These are phyloP conservation scores for Trichophyton verrucosum DNA, from an alignment of 2,329 filamentous ascomycete genomes.

Conservation along the genomic window DNA sequence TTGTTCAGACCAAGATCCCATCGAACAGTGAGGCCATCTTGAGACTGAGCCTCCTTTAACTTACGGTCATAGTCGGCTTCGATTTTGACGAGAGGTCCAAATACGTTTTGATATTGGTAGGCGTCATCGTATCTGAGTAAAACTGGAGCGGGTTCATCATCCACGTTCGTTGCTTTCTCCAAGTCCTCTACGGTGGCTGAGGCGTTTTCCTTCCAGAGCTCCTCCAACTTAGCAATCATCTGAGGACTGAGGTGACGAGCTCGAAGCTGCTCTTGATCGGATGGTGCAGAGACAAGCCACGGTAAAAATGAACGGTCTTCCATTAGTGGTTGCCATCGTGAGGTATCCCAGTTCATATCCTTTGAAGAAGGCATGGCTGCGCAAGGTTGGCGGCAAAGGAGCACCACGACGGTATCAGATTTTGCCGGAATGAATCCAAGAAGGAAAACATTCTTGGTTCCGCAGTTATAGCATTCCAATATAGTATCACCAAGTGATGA, in stretches of 20 bases:
- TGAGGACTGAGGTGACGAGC: slow-evolving; percentile 86
- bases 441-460: slow-evolving; percentile 97
- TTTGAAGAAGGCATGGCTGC: slow-evolving; percentile 90
- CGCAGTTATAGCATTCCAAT: slow-evolving; percentile 97
- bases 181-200: slow-evolving; percentile 79
- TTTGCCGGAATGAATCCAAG: slow-evolving; percentile 97
- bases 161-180: slow-evolving; percentile 80
- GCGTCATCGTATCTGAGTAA: slow-evolving; percentile 91
- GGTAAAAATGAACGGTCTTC: slow-evolving; percentile 89
- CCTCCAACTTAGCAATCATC: slow-evolving; percentile 90
- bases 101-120: slow-evolving; percentile 97
- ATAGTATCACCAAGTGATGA: slow-evolving; percentile 92
- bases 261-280: slow-evolving; percentile 89
- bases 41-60: slow-evolving; percentile 93
- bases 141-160: slow-evolving; percentile 90
- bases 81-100: slow-evolving; percentile 95
- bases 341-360: slow-evolving; percentile 99
- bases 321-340: slow-evolving; percentile 92
- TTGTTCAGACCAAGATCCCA: slow-evolving; percentile 96
- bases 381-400: slow-evolving; percentile 92
- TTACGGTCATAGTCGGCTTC: slow-evolving; percentile 99
- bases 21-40: slow-evolving; percentile 84
- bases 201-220: slow-evolving; percentile 95
- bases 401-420: slow-evolving; percentile 92
- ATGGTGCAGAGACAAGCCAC: slow-evolving; percentile 82